Evolutionary conservation across 2,329 filamentous ascomycete species (phyloP).

Genomic region (Phialocephala sp.): DNA sequence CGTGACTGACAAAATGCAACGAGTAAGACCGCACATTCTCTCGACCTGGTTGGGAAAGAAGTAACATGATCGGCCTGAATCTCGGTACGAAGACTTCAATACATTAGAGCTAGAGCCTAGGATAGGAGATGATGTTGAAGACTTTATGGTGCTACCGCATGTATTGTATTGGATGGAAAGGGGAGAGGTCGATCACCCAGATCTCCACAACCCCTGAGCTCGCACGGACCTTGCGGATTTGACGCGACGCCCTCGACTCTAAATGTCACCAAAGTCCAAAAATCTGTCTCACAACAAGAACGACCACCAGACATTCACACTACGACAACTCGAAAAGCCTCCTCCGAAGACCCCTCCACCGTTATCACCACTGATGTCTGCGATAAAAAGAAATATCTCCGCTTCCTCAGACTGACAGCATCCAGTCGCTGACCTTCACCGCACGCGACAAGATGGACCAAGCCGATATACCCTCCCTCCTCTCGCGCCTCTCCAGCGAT

Average conservation of each 20-base stretch:
- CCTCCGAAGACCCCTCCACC: background rate
- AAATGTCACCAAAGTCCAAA: background rate
- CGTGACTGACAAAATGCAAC: too few relatives aligned
- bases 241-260: background rate
- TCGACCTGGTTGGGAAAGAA: too few relatives aligned
- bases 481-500: slow-evolving; percentile 68
- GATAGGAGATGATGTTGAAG: too few relatives aligned
- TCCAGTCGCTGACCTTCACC: background rate
- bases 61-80: too few relatives aligned
- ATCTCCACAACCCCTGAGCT: background rate
- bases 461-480: slow-evolving; percentile 68
- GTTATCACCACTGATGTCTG: background rate
- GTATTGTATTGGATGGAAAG: background rate
- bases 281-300: slow-evolving; percentile 6
- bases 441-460: slow-evolving; percentile 57
- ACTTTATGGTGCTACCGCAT: background rate
- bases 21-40: too few relatives aligned
- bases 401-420: slow-evolving; percentile 7
- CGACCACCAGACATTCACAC: background rate
- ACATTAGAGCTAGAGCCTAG: too few relatives aligned
- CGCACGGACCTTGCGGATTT: slow-evolving; percentile 6
- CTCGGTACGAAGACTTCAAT: too few relatives aligned
- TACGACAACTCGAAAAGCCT: background rate
- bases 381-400: slow-evolving; percentile 10
- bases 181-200: background rate